Evolutionary conservation across 2,329 filamentous ascomycete genomes (phyloP).

Genomic region (Tolypocladium nubicola): DNA sequence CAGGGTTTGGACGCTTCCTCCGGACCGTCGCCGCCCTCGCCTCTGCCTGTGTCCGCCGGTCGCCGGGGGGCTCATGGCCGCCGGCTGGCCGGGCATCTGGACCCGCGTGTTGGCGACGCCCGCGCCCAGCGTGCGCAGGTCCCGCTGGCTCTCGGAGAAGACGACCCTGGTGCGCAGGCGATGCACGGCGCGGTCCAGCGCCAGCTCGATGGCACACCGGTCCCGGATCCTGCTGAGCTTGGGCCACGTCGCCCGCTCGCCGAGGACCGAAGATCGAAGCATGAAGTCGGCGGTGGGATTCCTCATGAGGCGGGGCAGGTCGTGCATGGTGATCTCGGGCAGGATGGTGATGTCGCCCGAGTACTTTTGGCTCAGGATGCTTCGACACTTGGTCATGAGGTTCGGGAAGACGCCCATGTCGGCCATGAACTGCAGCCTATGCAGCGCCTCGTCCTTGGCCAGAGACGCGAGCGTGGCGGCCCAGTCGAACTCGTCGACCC

Average conservation of each 20-base stretch:
- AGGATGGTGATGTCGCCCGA: slow-evolving; percentile 93
- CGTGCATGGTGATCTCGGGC: slow-evolving; percentile 63
- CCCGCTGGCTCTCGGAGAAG: slow-evolving; percentile 55
- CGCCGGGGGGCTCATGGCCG: slow-evolving; percentile 10
- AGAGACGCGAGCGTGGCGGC: slow-evolving; percentile 58
- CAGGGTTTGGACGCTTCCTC: slow-evolving; percentile 33
- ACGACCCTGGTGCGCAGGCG: slow-evolving; percentile 56
- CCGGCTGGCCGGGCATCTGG: slow-evolving; percentile 10
- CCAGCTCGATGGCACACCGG: slow-evolving; percentile 79
- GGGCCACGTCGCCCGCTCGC: slow-evolving; percentile 86
- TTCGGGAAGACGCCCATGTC: slow-evolving; percentile 76
- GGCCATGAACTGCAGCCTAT: slow-evolving; percentile 69
- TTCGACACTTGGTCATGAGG: slow-evolving; percentile 64
- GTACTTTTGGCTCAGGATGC: slow-evolving; percentile 82
- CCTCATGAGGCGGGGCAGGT: slow-evolving; percentile 66
- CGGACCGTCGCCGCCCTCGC: slow-evolving; percentile 37
- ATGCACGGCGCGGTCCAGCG: slow-evolving; percentile 66
- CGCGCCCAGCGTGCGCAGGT: slow-evolving; percentile 37
- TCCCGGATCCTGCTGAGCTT: slow-evolving; percentile 78
- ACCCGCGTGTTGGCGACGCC: slow-evolving; percentile 16
- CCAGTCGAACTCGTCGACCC: slow-evolving; percentile 41
- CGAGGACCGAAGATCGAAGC: slow-evolving; percentile 62
- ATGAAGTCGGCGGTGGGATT: slow-evolving; percentile 87
- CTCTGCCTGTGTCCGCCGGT: slow-evolving; percentile 20
- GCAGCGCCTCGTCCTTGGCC: slow-evolving; percentile 69